These are phyloP conservation scores for Parasitella parasitica DNA, from an alignment of 371 early-diverging fungal species.

Conservation along the genomic window DNA sequence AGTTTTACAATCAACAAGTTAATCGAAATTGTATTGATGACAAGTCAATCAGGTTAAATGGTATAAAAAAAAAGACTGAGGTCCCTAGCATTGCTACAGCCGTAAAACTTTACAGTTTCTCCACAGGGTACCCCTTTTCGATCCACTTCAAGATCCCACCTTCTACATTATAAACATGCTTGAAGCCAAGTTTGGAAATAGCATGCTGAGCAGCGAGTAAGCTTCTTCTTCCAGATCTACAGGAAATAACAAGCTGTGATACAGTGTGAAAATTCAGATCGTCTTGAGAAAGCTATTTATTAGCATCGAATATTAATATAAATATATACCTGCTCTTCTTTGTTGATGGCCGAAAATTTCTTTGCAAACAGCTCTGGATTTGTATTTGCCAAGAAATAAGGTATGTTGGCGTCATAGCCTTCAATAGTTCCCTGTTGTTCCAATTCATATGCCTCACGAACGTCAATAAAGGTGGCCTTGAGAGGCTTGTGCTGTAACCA, in stretches of 20 bases:
- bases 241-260: constrained; percentile 13
- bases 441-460: constrained; percentile 32
- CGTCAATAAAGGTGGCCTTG: constrained; percentile 23
- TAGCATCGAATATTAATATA: neutral
- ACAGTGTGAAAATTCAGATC: neutral
- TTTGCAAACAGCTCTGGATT: constrained; percentile 18
- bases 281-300: no score
- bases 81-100: neutral
- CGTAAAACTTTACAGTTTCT: neutral
- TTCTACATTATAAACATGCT: constrained; percentile 16
- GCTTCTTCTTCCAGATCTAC: constrained; percentile 30
- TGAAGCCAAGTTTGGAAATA: constrained; percentile 7
- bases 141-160: constrained; percentile 25
- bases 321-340: constrained; percentile 20
- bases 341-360: constrained; percentile 20
- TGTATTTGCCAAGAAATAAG: constrained; percentile 22
- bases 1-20: no score
- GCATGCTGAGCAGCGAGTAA: constrained; percentile 11
- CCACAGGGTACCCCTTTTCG: constrained; percentile 18
- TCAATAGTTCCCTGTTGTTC: constrained; percentile 26
- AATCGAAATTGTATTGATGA: no score
- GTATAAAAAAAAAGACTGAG: no score
- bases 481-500: constrained; percentile 2
- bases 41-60: no score
- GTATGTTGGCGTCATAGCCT: constrained; percentile 31